Evolutionary conservation across 139 green algal species (phyloP).

Genomic region (Chlamydomonas schloesseri): DNA sequence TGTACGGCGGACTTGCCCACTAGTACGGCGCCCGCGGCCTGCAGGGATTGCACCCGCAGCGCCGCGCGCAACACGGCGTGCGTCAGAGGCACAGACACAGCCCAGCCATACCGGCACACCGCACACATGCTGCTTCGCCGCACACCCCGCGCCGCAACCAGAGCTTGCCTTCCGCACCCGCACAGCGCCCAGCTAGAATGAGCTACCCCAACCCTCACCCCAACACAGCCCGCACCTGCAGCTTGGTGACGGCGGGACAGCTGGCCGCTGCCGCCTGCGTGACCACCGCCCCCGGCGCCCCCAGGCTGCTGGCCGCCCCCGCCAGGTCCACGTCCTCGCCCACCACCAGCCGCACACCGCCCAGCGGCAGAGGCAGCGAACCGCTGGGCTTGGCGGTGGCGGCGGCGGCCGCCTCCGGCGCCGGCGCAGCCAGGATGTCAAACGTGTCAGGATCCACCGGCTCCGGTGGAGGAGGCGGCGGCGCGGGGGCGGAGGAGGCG

Average conservation of each 20-base stretch:
- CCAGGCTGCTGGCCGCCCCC: conserved; percentile 43
- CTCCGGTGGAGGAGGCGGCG: not conserved
- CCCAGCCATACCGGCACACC: no score
- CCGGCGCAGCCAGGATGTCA: not conserved
- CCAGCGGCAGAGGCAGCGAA: conserved; percentile 13
- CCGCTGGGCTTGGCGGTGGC: not conserved
- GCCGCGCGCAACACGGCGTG: no score
- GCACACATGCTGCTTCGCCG: no score
- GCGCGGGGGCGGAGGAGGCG: not conserved
- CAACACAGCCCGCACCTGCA: not conserved
- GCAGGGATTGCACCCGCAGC: no score
- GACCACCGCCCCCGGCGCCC: not conserved
- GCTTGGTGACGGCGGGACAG: not conserved
- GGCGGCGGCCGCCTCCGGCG: not conserved
- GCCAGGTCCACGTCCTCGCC: conserved; percentile 55
- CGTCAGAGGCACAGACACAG: no score
- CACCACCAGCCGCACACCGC: conserved; percentile 44
- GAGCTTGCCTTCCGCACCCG: no score
- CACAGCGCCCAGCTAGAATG: no score
- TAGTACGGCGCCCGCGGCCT: conserved; percentile 43
- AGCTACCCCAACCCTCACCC: no score
- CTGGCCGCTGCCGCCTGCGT: not conserved
- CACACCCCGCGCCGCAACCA: no score
- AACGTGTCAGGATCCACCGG: conserved; percentile 40
- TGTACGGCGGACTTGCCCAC: conserved; percentile 53